Conservation (phyloP, 1,139 yeast genomes). For the Magnusiomyces starmeri region DNA sequence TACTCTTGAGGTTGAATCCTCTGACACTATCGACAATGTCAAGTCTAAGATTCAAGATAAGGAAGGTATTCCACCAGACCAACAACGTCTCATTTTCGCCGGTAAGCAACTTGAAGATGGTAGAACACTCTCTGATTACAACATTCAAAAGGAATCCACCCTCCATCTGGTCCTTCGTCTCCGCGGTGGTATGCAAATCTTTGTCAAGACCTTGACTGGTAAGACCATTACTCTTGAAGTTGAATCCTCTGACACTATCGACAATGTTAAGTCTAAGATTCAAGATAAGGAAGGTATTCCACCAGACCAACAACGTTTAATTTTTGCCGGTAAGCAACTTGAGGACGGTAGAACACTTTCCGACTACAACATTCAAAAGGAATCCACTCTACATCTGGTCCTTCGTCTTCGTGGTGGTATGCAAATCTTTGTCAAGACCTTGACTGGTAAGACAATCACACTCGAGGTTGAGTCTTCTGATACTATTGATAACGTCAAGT, state of each 20-base stretch:
- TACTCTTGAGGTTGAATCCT: conserved; percentile 79
- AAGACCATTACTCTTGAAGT: conserved; percentile 93
- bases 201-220: conserved; percentile 98
- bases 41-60: conserved; percentile 79
- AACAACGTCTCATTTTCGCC: conserved; percentile 76
- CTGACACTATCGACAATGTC: conserved; percentile 71
- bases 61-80: conserved; percentile 85
- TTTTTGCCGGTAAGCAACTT: conserved; percentile 82
- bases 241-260: conserved; percentile 84
- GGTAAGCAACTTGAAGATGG: conserved; percentile 85
- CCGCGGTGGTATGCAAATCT: conserved; percentile 52
- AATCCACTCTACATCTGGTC: conserved; percentile 80
- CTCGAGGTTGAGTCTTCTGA: conserved; percentile 88
- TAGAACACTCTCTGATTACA: conserved; percentile 79
- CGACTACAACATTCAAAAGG: conserved; percentile 86
- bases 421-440: conserved; percentile 75
- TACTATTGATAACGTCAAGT: conserved; percentile 83
- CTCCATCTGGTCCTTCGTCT: conserved; percentile 77
- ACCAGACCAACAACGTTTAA: conserved; percentile 83
- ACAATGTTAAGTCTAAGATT: conserved; percentile 81
- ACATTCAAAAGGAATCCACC: conserved; percentile 89
- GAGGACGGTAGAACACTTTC: conserved; percentile 83
- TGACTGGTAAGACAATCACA: conserved; percentile 95
- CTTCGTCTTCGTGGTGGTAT: conserved; percentile 90
- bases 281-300: conserved; percentile 90